Conservation (phyloP, 768 basidiomycete species). For the Boletus eberwhitei region DNA sequence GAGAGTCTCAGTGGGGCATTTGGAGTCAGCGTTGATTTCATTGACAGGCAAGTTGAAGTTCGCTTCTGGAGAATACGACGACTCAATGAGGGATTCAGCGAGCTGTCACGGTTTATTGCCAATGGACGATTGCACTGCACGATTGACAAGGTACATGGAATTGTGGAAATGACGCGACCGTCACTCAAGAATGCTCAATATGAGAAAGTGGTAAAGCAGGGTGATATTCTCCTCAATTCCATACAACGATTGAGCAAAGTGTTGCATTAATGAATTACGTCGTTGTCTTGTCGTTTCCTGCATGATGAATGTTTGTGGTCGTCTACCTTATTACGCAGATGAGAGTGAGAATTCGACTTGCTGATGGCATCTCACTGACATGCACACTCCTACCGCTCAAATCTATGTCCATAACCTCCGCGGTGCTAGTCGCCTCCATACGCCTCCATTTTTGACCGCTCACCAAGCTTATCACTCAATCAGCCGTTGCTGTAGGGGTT, state of each 20-base stretch:
- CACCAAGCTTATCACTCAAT: constrained; percentile 4
- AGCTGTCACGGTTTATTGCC: constrained; percentile 90
- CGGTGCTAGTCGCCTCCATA: not conserved
- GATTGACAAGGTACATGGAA: constrained; percentile 93
- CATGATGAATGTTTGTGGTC: not conserved
- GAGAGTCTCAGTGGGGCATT: constrained; percentile 84
- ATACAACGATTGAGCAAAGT: constrained; percentile 90
- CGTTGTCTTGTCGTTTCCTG: not conserved
- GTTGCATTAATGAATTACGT: constrained; percentile 43
- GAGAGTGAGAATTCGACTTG: constrained; percentile 1
- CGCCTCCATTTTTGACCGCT: constrained; percentile 3
- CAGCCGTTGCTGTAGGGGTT: constrained; percentile 4
- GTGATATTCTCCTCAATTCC: constrained; percentile 83
- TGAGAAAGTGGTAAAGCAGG: constrained; percentile 89
- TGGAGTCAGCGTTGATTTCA: constrained; percentile 83
- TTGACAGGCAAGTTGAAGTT: constrained; percentile 65
- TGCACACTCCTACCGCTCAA: not conserved
- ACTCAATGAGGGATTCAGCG: constrained; percentile 45
- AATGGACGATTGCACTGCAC: constrained; percentile 78
- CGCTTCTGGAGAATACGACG: not conserved
- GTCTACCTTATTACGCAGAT: not conserved
- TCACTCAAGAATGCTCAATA: constrained; percentile 81
- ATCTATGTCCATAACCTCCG: not conserved
- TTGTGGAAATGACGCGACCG: constrained; percentile 86
- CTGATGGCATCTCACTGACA: not conserved